Percentiles rank a stretch among this genome's conserved stretches.
Conservation (phyloP, 257 asterid genomes). For the Henckelia pumila region DNA sequence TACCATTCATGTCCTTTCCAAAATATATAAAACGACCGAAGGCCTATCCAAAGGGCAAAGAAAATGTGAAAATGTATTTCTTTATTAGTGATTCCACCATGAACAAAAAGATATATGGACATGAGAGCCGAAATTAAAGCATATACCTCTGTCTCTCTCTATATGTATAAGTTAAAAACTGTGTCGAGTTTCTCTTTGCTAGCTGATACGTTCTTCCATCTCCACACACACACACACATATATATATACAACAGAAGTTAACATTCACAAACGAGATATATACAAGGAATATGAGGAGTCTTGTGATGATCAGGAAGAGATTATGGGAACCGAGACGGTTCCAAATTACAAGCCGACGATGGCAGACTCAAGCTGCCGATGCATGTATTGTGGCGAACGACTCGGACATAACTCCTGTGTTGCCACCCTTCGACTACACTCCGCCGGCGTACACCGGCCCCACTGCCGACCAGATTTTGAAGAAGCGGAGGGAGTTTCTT, state of each 20-base stretch:
- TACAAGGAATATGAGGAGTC: conserved; percentile 34
- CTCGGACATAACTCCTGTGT: conserved; percentile 27
- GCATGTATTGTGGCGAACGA: conserved; percentile 30
- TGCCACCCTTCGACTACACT: conserved; percentile 53
- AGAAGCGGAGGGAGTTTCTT: conserved; percentile 59
- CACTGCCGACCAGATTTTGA: conserved; percentile 41
- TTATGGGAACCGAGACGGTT: conserved; percentile 33
- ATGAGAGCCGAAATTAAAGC: not conserved
- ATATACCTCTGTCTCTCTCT: not conserved
- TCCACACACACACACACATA: not conserved
- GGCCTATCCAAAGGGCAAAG: not conserved
- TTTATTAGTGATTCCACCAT: no score
- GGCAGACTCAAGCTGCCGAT: conserved; percentile 36
- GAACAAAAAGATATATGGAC: no score
- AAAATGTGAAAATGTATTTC: not conserved
- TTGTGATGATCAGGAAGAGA: conserved; percentile 35
- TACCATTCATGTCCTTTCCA: no score
- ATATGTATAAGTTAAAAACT: not conserved
- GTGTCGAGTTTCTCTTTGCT: not conserved
- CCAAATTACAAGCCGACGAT: conserved; percentile 23
- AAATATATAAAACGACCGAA: no score
- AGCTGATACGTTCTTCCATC: not conserved
- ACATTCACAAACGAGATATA: not conserved
- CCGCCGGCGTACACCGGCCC: conserved; percentile 66
- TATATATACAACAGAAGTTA: no score